Evolutionary conservation across 2,329 filamentous ascomycete genomes (phyloP).

Genomic region (Xylaria sp.): DNA sequence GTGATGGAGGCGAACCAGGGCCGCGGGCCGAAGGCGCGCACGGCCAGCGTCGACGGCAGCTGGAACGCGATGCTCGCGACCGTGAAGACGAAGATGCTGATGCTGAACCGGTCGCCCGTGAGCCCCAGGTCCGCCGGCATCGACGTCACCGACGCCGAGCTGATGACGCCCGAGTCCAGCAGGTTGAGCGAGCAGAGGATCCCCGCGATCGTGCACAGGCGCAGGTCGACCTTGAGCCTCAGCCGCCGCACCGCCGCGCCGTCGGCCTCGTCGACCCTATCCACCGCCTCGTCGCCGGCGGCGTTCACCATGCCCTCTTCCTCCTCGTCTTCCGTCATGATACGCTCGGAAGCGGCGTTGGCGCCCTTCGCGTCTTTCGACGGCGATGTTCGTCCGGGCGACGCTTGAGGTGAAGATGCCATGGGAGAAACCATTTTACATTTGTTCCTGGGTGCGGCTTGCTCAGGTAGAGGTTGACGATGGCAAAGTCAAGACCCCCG

Average conservation of each 20-base stretch:
- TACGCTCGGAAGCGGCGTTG: constrained; percentile 14
- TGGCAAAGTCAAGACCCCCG: constrained; percentile 1
- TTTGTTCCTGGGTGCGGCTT: neutral
- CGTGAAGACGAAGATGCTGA: constrained; percentile 75
- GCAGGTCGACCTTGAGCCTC: constrained; percentile 66
- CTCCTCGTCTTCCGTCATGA: constrained; percentile 16
- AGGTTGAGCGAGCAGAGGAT: constrained; percentile 72
- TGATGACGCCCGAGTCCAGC: constrained; percentile 71
- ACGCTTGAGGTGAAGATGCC: neutral
- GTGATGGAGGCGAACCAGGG: constrained; percentile 67
- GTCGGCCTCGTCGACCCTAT: constrained; percentile 13
- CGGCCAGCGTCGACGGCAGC: constrained; percentile 67
- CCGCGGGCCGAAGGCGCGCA: constrained; percentile 66
- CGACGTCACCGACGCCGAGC: constrained; percentile 68
- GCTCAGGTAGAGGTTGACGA: neutral
- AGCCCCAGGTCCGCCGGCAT: constrained; percentile 67
- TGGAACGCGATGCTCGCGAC: constrained; percentile 69
- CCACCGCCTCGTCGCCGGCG: constrained; percentile 3
- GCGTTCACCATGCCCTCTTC: constrained; percentile 5
- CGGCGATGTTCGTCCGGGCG: constrained; percentile 1
- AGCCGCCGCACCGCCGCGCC: constrained; percentile 35
- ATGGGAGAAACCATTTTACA: constrained; percentile 13
- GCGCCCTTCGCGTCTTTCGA: constrained; percentile 16
- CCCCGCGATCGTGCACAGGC: constrained; percentile 71
- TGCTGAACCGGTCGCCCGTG: constrained; percentile 67